Base-by-base conservation (phyloP, 306 rosid species). In the Alnus glutinosa region DNA sequence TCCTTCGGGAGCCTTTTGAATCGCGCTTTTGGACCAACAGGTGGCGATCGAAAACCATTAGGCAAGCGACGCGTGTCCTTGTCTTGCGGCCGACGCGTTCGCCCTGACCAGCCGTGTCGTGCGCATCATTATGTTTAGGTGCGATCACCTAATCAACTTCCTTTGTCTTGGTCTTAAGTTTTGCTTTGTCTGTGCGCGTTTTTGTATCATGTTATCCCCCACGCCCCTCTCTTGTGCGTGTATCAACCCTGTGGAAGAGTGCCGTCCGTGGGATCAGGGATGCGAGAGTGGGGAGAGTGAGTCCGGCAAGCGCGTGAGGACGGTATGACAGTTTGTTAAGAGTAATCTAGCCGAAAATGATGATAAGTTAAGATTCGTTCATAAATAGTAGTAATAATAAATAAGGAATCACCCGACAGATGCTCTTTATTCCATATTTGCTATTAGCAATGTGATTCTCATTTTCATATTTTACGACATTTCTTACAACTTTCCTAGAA, bases 21-120 rank as follows among this genome's bases (percentile, higher is more conserved):
- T 78, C 51, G 82, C 74, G 79, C 78, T 39, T 66, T 66, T 55
- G 61, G 78, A 81, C 51, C 72, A 23, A 9, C 32, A 42, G 50
- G 10, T 67, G 81, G 81, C 48, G 79, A 77, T 50, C 28, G 47
- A 52, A 77, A 68, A 23, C 83, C 86, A 83, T 12, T 82, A 5
- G 11, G 37, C 34, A 5, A 3, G 2, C 46, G 67, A 77, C 88
- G 80, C 87, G 89, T 70, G 87, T 78, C 84, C 54, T 13, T 73
- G 7, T 83, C 86, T 76, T 70, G n/a, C 58, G 59, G 77, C 50
- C 42, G 81, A 88, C 91, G 89, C 90, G 89, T 88, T 85, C 23
- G 67, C 68, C 18, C 46, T 71, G 47, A 75, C 49, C 32, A 48
- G 69, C 80, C 81, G 63, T 79, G 78, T 75, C 34, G 52, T 49